Base-by-base conservation (phyloP, 2,329 filamentous ascomycete species). In the Teratosphaeria zuluensis region DNA sequence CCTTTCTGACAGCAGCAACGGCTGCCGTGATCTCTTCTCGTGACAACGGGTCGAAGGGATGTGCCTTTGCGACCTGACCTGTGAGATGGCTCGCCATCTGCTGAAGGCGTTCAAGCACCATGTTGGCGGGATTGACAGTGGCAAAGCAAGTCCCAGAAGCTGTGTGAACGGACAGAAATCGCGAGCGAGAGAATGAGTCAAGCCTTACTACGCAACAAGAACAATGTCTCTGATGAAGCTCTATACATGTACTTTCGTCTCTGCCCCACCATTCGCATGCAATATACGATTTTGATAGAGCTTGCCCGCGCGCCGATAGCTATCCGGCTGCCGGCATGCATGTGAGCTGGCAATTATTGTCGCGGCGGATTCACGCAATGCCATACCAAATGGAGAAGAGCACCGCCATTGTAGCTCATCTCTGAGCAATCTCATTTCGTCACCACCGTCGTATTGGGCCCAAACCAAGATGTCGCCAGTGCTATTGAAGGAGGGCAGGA, bases 11-110 rank as follows among this genome's bases (percentile, higher is more conserved):
- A 33, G 89, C 77, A 1, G 81, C 76, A 55, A 91, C 86, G 6
- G 85, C 84, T 21, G 81, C 75, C 66, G 88, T 85, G 65, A 95
- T 95, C 74, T 95, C 91, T 1, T 78, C 74, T 9, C 81, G 78
- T 9, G 81, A 82, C 53, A 95, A 84, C 56, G 90, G 90, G 68
- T 95, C 90, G 63, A 94, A 82, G 5, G 90, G 90, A 69, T 95
- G 85, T 38, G 82, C 80, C 55, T 78, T 77, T 42, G 76, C 69
- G 21, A 77, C 69, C 30, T 79, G 76, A 58, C 82, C 83, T 56
- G 78, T 81, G 67, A 88, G 73, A 67, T 87, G 85, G 57, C 80
- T 77, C 64, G 83, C 77, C 69, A 87, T 77, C 64, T 69, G 67
- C 59, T 68, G 65, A 24, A 69, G 63, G 51, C 67, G 67, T 66